phyloP scores from a whole-genome alignment of 2,329 filamentous ascomycete species.

The Knufia petricola region DNA sequence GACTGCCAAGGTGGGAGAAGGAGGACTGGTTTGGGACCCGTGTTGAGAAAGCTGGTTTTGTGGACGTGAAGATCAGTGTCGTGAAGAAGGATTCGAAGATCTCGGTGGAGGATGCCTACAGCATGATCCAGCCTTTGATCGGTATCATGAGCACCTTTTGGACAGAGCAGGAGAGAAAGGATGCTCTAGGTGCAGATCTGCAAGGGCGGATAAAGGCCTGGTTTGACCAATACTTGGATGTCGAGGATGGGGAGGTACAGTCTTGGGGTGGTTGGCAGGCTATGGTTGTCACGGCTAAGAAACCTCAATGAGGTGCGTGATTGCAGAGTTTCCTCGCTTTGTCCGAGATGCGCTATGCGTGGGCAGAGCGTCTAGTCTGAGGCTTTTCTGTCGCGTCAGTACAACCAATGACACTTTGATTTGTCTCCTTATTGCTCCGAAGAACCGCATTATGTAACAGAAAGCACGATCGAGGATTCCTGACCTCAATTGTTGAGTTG shows the following conservation, averaged over 20 bases:
- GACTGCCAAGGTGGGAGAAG: neutral
- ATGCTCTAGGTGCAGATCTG: neutral
- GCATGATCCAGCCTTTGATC: neutral
- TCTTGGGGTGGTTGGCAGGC: neutral
- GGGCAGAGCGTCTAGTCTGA: too few species aligned
- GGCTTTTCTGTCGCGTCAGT: too few species aligned
- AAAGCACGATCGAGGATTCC: too few species aligned
- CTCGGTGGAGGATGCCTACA: neutral
- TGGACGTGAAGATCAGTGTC: neutral
- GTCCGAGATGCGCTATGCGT: too few species aligned
- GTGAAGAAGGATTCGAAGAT: neutral
- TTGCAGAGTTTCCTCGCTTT: too few species aligned
- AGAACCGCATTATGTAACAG: too few species aligned
- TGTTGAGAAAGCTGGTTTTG: constrained; percentile 3
- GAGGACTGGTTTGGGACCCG: neutral
- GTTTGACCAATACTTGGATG: neutral
- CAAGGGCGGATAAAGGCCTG: neutral
- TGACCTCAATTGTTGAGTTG: too few species aligned
- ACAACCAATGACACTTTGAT: too few species aligned
- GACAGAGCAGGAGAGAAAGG: neutral
- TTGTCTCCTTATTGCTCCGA: too few species aligned
- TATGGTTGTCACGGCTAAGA: neutral
- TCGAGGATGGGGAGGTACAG: neutral
- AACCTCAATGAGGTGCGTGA: neutral
- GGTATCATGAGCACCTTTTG: neutral